Base-by-base conservation (phyloP, 768 basidiomycete genomes). In the Pleurotus platypus region DNA sequence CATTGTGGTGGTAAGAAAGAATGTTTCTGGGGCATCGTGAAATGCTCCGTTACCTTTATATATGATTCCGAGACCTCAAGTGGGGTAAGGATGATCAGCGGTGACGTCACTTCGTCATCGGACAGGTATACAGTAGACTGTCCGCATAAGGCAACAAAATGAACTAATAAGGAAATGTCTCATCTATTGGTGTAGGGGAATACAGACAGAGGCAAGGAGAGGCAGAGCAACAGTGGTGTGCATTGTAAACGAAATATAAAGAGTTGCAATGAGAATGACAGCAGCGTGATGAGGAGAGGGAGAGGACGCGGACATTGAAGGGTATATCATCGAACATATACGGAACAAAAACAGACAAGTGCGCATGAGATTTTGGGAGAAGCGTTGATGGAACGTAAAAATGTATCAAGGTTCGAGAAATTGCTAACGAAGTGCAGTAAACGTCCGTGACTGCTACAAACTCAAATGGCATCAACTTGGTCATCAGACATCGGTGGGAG, bases 1-100 rank as follows among this genome's bases (percentile, higher is more conserved):
- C 70, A 71, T 74, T 12, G n/a, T 9, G 49, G 15, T 45, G n/a
- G 42, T 45, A 45, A 16, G n/a, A 45, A 22, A 16, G 42, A 45
- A 16, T 4, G 42, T 45, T 45, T 35, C 30, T 35, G 9, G 30
- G 30, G 30, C n/a, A 11, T 35, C 30, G 30, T 11, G 30, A 35
- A 35, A 9, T 4, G 30, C 30, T 35, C 30, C 30, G 9, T 35
- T 35, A 35, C 30, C 30, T 35, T 35, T 35, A 35, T 35, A 35
- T 35, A 35, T 11, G 8, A 35, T 35, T 35, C 2, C 30, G 30
- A 35, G 30, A 35, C 30, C 30, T 35, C 30, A 35, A 35, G 30
- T 35, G 30, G 30, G 30, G 30, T 11, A 35, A 35, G 9, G 9
- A 11, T 35, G 30, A 35, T 35, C 30, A 24, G 20, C 46, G 22